Percentiles rank a stretch among this genome's conserved stretches.
phyloP scores from a whole-genome alignment of 2,329 filamentous ascomycete species.

The Hypomyces perniciosus region DNA sequence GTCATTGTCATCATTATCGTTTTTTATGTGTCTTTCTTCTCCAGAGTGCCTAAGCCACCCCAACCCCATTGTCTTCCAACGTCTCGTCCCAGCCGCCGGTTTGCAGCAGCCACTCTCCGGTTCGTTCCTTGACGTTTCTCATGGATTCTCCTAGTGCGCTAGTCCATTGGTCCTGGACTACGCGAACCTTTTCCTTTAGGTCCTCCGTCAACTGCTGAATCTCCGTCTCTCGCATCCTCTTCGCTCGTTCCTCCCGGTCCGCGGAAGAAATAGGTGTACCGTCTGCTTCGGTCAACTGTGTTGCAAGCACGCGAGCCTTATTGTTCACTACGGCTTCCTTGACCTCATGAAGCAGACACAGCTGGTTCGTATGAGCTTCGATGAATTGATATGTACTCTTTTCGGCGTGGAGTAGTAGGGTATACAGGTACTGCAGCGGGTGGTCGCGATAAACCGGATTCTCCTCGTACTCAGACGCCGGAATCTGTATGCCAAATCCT shows the following conservation, averaged over 20 bases:
- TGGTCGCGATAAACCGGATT: conserved; percentile 75
- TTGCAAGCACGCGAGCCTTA: conserved; percentile 60
- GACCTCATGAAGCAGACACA: conserved; percentile 87
- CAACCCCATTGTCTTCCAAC: conserved; percentile 51
- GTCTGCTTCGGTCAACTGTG: conserved; percentile 46
- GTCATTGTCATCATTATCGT: not conserved
- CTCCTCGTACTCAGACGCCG: conserved; percentile 72
- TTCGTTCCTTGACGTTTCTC: conserved; percentile 64
- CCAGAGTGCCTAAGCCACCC: conserved; percentile 16
- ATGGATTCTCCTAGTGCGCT: conserved; percentile 78
- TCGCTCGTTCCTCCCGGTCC: conserved; percentile 36
- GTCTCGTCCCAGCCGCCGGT: conserved; percentile 86
- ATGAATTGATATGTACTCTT: conserved; percentile 97
- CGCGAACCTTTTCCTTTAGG: conserved; percentile 85
- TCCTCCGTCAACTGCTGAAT: conserved; percentile 71
- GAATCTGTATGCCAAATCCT: conserved; percentile 69
- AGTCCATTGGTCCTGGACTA: conserved; percentile 87
- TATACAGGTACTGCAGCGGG: conserved; percentile 87
- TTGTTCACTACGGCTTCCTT: conserved; percentile 71
- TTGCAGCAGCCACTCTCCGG: conserved; percentile 66
- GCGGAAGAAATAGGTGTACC: conserved; percentile 26
- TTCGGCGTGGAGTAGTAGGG: conserved; percentile 76
- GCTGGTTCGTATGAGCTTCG: conserved; percentile 83
- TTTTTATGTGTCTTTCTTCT: too few species aligned
- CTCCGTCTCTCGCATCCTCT: conserved; percentile 58